Evolutionary conservation across 805 yeast genomes (phyloP).

Genomic region (Candida dendrica): DNA sequence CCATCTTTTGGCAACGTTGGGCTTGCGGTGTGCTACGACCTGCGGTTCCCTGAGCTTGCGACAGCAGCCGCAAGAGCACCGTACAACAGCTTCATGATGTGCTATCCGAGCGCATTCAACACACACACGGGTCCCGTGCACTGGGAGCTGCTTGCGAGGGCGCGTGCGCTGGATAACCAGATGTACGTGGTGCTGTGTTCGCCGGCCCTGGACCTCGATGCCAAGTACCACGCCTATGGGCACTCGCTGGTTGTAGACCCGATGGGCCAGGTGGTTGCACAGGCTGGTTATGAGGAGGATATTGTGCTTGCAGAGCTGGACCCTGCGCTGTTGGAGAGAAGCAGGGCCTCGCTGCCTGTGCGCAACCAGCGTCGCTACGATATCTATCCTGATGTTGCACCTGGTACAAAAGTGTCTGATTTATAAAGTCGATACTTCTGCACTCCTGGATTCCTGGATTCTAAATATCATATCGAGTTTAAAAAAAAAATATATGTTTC

Average conservation of each 20-base stretch:
- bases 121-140: constrained; percentile 80
- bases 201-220: constrained; percentile 72
- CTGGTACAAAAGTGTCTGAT: background rate
- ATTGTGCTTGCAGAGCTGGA: constrained; percentile 65
- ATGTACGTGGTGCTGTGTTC: constrained; percentile 72
- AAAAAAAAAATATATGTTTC: no score
- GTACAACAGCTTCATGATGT: constrained; percentile 62
- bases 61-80: constrained; percentile 48
- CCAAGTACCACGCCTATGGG: constrained; percentile 59
- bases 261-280: constrained; percentile 50
- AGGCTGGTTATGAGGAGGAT: constrained; percentile 71
- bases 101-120: constrained; percentile 80
- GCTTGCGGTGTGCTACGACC: constrained; percentile 78
- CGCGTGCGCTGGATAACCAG: constrained; percentile 73
- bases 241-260: constrained; percentile 63
- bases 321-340: constrained; percentile 42
- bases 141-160: constrained; percentile 70
- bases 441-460: no score
- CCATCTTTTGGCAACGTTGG: constrained; percentile 69
- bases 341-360: constrained; percentile 61
- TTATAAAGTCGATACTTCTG: no score
- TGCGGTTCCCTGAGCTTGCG: constrained; percentile 75
- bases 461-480: no score
- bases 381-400: constrained; percentile 31
- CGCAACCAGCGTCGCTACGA: constrained; percentile 63